Percentiles rank a stretch among this genome's conserved stretches.
Conservation (phyloP, 345 rosid genomes). For the Eucalyptus erythrocorys region DNA sequence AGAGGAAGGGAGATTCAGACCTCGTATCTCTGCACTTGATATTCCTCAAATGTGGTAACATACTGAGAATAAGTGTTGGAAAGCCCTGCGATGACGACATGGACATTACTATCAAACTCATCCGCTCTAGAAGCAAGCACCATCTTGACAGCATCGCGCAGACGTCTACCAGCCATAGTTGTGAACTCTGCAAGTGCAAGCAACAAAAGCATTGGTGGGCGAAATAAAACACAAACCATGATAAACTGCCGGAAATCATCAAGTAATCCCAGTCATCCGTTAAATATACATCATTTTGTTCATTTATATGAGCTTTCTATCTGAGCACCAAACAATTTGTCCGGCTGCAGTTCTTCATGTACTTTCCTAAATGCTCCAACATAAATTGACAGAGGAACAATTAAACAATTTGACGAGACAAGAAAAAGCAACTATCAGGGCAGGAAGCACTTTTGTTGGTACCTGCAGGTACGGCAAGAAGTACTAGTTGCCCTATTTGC, state of each 20-base stretch:
- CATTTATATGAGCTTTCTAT: not conserved
- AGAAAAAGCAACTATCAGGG: not conserved
- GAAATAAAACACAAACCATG: not conserved
- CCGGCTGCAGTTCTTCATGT: not conserved
- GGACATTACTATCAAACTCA: conserved; percentile 24
- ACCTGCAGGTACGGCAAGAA: conserved; percentile 63
- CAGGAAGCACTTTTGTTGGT: not conserved
- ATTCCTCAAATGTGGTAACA: conserved; percentile 65
- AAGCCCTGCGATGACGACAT: conserved; percentile 56
- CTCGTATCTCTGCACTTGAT: conserved; percentile 63
- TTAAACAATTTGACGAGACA: not conserved
- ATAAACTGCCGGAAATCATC: not conserved
- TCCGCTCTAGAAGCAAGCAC: conserved; percentile 22
- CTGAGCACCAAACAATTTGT: not conserved
- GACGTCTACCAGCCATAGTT: conserved; percentile 72
- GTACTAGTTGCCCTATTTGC: conserved; percentile 43
- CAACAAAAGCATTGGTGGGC: not conserved
- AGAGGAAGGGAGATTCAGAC: conserved; percentile 3
- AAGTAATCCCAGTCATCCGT: not conserved
- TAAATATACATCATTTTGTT: not conserved
- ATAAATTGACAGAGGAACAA: not conserved
- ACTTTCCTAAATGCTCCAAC: not conserved
- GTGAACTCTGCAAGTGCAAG: conserved; percentile 41
- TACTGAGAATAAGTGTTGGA: conserved; percentile 67
- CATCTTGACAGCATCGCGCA: conserved; percentile 51